Evolutionary conservation across 202 grass and related monocot genomes (phyloP), one percentile per base, ranked within the genome.

Genomic region (Panicum virgatum): DNA sequence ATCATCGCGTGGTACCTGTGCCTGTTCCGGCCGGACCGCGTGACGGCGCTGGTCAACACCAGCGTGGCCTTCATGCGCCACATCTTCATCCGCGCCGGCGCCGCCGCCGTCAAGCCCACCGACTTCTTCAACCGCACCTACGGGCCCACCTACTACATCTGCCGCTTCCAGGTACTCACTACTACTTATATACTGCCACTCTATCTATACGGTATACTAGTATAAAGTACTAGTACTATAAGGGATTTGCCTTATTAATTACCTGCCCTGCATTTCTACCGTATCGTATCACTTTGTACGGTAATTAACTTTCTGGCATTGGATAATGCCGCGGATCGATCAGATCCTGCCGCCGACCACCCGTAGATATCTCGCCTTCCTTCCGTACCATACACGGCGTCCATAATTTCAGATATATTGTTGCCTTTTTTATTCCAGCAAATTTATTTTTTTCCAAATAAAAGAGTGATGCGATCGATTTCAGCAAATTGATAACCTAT

Each of bases 111-210:
- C 47, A 89, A 85, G 51, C 1, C 86, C 42, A 86, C 75, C 13
- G 85, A 93, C 4, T 22, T 72, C 62, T 93, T 93, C 73, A 15
- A 40, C 62, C 58, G 53, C 5, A 62, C 25, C 0, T 93, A 91
- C 44, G 93, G 93, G 5, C 88, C 91, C 1, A 67, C 63, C 64
- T 97, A 93, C 86, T 97, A 93, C 77, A 37, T 97, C 47, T 85
- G 78, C 84, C 81, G 86, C 52, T 91, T 86, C 81, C 92, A 94
- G 92, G 92, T 78, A 16, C 32, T n/a, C n/a, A n/a, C n/a, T n/a
- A n/a, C n/a, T n/a, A n/a, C n/a, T n/a, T n/a, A n/a, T n/a, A n/a
- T 34, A 34, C 32, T 34, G 32, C 32, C 32, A 34, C 32, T 3
- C 32, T 5, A n/a, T n/a, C n/a, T n/a, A n/a, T n/a, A n/a, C n/a